Base-by-base conservation (phyloP, 768 basidiomycete genomes). In the Udeniomyces megalosporus region DNA sequence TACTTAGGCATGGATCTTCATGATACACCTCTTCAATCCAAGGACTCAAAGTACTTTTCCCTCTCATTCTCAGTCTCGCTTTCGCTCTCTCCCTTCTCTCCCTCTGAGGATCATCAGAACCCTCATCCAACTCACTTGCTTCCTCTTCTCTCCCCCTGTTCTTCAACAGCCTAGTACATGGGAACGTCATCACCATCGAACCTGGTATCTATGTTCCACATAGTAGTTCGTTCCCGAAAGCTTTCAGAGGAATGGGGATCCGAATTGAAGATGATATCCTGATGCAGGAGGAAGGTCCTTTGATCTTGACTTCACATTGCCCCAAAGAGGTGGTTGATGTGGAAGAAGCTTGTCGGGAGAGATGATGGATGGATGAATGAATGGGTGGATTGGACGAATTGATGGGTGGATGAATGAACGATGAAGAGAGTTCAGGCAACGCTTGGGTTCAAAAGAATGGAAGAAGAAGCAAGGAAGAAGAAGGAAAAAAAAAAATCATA, bases 1-100 rank as follows among this genome's bases (percentile, higher is more conserved):
- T 86, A 87, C 7, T 84, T 97, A 42, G 95, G 95, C 6, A 83
- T 95, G 54, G 93, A 97, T 75, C 71, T 97, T 58, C 93, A 97
- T 68, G 95, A 97, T 70, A 86, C 88, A 49, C 71, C 73, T 22
- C 69, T 71, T 3, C 70, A 71, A 24, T 68, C 69, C 50, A 64
- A 75, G 35, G 69, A 68, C 54, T 69, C 72, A 34, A 66, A 67
- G 73, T 75, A 42, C 66, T 72, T 67, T 15, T 20, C 45, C 20
- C 49, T 73, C 50, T 12, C 28, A 47, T 56, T 51, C 20, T 47
- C 28, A 34, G 29, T 5, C 34, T 49, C 22, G 35, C 44, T 51
- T 24, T 29, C 26, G 17, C 28, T 47, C 47, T 47, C 42, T 6
- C n/a, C 20, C 28, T 12, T 12, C 4, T 5, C 10, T 26, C 38